Base-by-base conservation (phyloP, 208 protist genomes). In the Acanthamoeba castellanii region DNA sequence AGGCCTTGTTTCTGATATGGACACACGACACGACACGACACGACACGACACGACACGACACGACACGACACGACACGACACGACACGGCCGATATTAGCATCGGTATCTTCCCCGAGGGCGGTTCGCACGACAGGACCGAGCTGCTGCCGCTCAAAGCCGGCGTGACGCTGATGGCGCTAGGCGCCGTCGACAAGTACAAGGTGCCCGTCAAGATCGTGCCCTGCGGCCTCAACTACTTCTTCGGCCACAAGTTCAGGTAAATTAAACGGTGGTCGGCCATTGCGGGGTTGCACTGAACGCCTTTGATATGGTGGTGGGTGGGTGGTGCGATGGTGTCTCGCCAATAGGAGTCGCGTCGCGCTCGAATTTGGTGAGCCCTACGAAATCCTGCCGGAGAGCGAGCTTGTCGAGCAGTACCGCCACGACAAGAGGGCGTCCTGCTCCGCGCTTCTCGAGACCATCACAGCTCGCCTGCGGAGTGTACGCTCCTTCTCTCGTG, bases 71-170 rank as follows among this genome's bases (percentile, higher is more conserved):
- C 42, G 42, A 45, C 42, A 45, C 42, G 42, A 45, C 42, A 45
- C 42, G 42, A 0, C 42, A 37, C 37, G 37, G 3, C 37, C 37
- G 37, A 42, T 42, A 3, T 3, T 42, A 42, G 37, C 37, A 98
- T 99, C 87, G 98, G 98, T 85, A 99, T 99, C 93, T 99, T 99
- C 96, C 99, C 99, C 14, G 98, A 99, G 95, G 99, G 99, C 85
- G 99, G 99, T 66, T 99, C 98, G 30, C 99, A 99, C 95, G 99
- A 99, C 93, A 96, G 98, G 78, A 98, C 98, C 6, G 98, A 98
- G 52, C 97, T 99, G 95, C 96, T 99, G 76, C 98, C 98, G n/a
- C 97, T 99, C 66, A 99, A 99, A 95, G 98, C 98, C 22, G 98
- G 98, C 42, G 98, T 99, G n/a, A 98, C 98, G 0, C 96, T 99